Base-by-base conservation (phyloP, 345 rosid genomes). In the Linum lewisii region DNA sequence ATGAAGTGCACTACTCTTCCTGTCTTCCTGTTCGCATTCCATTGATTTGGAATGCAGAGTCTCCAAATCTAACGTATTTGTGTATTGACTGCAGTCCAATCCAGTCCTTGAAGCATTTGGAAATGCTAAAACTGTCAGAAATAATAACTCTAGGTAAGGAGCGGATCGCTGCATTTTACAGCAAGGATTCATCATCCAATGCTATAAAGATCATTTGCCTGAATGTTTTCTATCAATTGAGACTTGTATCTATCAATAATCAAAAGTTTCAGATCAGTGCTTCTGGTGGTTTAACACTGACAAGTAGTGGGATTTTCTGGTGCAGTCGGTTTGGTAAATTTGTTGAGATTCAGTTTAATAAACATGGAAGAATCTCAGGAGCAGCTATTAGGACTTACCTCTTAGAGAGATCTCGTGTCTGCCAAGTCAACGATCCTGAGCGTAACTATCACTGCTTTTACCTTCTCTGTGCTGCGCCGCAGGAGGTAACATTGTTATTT, bases 251-350 rank as follows among this genome's bases (percentile, higher is more conserved):
- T 42, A 4, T 42, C 38, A 4, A 42, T 42, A 42, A 42, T 42
- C 18, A 42, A 42, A 42, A 42, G 47, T 42, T 11, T 42, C 47
- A 42, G 15, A 42, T 42, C 47, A 42, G 13, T 42, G 16, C 16
- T 42, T 42, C 15, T 42, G 47, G 18, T 42, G 47, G 47, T 42
- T 42, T 42, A 42, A 42, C 14, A 16, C 47, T 42, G 15, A 42
- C 0, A 42, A 42, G 47, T 42, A 42, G 7, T 52, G 25, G 23
- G 18, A 42, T 42, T 42, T 3, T 11, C 19, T 50, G 53, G 23
- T 52, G 56, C 56, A 52, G 56, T 52, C 56, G 56, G 14, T 52
- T 52, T 52, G 56, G 56, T 52, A 52, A 52, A 24, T 52, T 52
- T 52, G 56, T 52, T 21, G 56, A 52, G 56, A 52, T 52, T 24